Evolutionary conservation across 257 asterid genomes (phyloP).

Genomic region (Lantana camara): DNA sequence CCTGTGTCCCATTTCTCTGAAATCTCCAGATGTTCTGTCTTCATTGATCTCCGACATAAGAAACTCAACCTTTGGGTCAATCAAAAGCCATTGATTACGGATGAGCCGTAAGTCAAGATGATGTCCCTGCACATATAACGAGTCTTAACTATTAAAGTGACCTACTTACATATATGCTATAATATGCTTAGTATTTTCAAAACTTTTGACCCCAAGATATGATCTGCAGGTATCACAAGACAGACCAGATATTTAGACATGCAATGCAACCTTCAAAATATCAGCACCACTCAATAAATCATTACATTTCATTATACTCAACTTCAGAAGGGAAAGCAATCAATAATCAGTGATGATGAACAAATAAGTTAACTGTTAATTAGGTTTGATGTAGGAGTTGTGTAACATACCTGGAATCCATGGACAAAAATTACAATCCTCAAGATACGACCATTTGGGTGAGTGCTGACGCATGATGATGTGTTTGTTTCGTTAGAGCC

Average conservation of each 20-base stretch:
- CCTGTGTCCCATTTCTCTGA: constrained; percentile 81
- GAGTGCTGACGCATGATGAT: constrained; percentile 38
- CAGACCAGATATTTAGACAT: too few species aligned
- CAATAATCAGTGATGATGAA: too few species aligned
- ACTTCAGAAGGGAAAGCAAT: too few species aligned
- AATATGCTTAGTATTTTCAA: too few species aligned
- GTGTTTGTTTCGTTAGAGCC: constrained; percentile 37
- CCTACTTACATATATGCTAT: not conserved
- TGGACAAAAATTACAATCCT: constrained; percentile 82
- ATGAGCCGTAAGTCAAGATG: constrained; percentile 78
- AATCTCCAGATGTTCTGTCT: constrained; percentile 84
- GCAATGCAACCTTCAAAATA: too few species aligned
- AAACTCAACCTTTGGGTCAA: constrained; percentile 75
- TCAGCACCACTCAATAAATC: too few species aligned
- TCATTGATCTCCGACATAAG: constrained; percentile 79
- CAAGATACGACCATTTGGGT: constrained; percentile 60
- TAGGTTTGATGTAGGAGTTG: constrained; percentile 13
- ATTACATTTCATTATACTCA: too few species aligned
- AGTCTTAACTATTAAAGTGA: not conserved
- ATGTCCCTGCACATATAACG: constrained; percentile 60
- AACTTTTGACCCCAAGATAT: too few species aligned
- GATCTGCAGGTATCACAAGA: too few species aligned
- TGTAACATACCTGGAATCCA: constrained; percentile 74
- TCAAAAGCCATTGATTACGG: constrained; percentile 84
- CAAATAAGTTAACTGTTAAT: not conserved